Evolutionary conservation across 23 red algal species (phyloP).

Genomic region (Gracilariopsis chorda): DNA sequence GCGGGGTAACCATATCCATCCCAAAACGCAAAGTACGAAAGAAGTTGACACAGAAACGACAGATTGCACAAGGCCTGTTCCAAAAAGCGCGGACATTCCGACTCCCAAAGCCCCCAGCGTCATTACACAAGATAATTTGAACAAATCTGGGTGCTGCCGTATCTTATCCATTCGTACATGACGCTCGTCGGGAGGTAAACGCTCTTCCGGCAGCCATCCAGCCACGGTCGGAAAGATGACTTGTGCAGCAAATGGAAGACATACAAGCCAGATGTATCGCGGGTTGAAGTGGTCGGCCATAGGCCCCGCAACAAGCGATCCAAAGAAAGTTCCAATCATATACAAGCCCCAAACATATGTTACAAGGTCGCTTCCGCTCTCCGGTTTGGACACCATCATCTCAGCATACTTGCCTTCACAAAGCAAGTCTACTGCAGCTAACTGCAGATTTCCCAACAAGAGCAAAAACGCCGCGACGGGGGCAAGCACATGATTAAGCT

Average conservation of each 20-base stretch:
- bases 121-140: constrained; percentile 54
- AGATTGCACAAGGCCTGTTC: constrained; percentile 21
- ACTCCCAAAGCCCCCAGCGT: constrained; percentile 43
- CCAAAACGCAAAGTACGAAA: constrained; percentile 23
- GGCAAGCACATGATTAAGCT: constrained; percentile 23
- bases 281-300: constrained; percentile 71
- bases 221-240: constrained; percentile 40
- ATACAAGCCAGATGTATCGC: constrained; percentile 60
- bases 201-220: constrained; percentile 65
- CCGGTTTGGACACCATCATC: constrained; percentile 62
- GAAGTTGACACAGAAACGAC: constrained; percentile 11
- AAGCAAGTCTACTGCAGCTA: constrained; percentile 67
- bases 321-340: constrained; percentile 57
- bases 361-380: constrained; percentile 68
- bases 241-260: constrained; percentile 63
- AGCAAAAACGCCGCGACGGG: constrained; percentile 60
- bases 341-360: constrained; percentile 73
- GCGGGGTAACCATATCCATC: constrained; percentile 26
- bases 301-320: constrained; percentile 50
- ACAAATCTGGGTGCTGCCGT: constrained; percentile 37
- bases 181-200: constrained; percentile 39
- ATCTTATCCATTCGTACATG: constrained; percentile 53
- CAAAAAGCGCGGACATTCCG: constrained; percentile 34
- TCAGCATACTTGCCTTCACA: constrained; percentile 72
- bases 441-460: constrained; percentile 46